Evolutionary conservation across 2,329 filamentous ascomycete species (phyloP), one percentile per base, ranked within the genome.

Genomic region (Fusarium nurragi): DNA sequence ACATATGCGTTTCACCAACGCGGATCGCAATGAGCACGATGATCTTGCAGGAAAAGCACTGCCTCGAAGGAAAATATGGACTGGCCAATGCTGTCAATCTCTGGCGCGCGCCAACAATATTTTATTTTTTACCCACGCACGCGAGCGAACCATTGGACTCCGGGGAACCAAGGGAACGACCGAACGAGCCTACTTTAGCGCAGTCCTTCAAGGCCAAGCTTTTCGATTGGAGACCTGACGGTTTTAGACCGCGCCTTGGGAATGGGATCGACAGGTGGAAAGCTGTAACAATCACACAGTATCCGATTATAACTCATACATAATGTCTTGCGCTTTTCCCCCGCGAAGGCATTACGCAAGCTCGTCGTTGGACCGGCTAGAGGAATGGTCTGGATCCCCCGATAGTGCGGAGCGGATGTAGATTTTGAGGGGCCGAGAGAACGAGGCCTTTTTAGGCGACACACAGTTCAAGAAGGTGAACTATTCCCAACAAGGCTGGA

Each of bases 321-420:
- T 34, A 34, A 34, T 34, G 11, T 34, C 48, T 37, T 65, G 34
- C 53, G 51, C 52, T 32, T 26, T 40, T 41, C 25, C 30, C 34
- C 30, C 26, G 36, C 53, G 14, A 34, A 44, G 30, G 46, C 46
- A 68, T 70, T 70, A 70, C 68, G 68, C 68, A 70, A 70, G 68
- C 68, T 47, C 48, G 55, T 56, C 55, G 53, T 50, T 49, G 43
- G 25, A 45, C 50, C 48, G 38, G 46, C 37, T 64, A 51, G 55
- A 68, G 68, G 66, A 67, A 64, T 60, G 54, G 61, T 61, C 69
- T 69, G 63, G 55, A 62, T 68, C 69, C 51, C 30, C 63, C 39
- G 44, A 55, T 30, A 65, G 56, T 54, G 65, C 59, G 59, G 53
- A 51, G 56, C 56, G 39, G 46, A 14, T 23, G 18, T 59, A 19